Evolutionary conservation across 495 filamentous ascomycete genomes (phyloP), one percentile per base, ranked within the genome.

Genomic region (Neurospora sp.): DNA sequence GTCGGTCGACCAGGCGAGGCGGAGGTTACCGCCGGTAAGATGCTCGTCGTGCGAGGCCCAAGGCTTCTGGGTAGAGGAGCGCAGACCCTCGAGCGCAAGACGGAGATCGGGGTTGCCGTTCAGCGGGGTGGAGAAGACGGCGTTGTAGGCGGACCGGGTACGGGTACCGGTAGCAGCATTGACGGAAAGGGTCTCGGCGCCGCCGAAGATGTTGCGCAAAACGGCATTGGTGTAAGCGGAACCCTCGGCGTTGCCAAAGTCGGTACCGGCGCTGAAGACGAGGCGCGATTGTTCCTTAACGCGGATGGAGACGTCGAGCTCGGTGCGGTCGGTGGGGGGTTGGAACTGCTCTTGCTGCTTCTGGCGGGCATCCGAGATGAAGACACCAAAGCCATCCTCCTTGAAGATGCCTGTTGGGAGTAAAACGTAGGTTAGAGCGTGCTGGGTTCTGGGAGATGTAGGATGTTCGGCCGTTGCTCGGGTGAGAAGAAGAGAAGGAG

Each of bases 1-100:
- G 60, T 82, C 79, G 39, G 86, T 88, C 69, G 89, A 77, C 90
- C 92, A 98, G 69, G 88, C 87, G 27, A 97, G 81, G 72, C 92
- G 94, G 10, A 92, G 85, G 80, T 88, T 91, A 10, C 88, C 94
- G 27, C 94, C 94, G 75, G 90, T 93, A n/a, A 95, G 81, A 1
- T 90, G 89, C 83, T 98, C 96, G 75, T 97, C 95, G 77, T 99
- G 95, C 73, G 92, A 95, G 4, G 96, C 93, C 91, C 93, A 98
- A 16, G 89, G 87, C 78, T 97, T 97, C 74, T 93, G 88, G 4
- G 93, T 96, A 12, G 91, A 88, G 75, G 92, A 95, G 35, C 91
- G 89, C 62, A 96, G 86, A 2, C 87, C 93, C 75, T 95, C 93
- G 70, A 96, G 73, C 75, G 93, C 89, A 41, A 92, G 85, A 62